Conservation (phyloP, 2,329 filamentous ascomycete species). For the Metarhizium guizhouense region DNA sequence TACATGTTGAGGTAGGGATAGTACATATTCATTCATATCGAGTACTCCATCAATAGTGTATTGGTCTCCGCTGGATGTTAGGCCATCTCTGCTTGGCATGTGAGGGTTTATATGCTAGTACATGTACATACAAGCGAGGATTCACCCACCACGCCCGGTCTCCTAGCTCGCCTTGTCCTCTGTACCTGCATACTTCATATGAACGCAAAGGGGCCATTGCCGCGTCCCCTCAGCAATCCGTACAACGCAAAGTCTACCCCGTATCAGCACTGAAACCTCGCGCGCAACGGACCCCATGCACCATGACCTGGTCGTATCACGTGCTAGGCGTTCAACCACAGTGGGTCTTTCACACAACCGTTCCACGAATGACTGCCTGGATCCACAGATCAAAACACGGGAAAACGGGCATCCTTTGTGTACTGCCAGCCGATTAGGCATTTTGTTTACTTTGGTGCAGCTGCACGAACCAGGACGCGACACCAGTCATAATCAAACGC, state of each 20-base stretch:
- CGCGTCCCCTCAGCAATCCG: background rate
- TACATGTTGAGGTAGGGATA: no score
- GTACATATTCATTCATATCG: no score
- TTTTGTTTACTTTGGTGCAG: constrained; percentile 11
- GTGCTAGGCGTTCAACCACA: background rate
- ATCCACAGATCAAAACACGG: constrained; percentile 1
- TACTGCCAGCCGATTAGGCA: constrained; percentile 6
- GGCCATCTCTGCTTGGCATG: background rate
- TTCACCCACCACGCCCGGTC: no score
- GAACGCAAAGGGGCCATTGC: no score
- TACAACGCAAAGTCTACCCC: background rate
- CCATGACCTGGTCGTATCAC: background rate
- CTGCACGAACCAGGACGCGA: constrained; percentile 8
- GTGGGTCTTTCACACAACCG: background rate
- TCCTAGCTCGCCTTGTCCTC: background rate
- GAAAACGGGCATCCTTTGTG: background rate
- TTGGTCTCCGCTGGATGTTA: background rate
- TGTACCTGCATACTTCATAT: background rate
- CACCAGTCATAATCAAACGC: constrained; percentile 1
- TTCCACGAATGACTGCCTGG: background rate
- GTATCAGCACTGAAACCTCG: no score
- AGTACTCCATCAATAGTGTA: no score
- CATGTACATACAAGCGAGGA: no score
- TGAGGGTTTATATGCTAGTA: background rate
- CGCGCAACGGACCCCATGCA: no score